Conservation (phyloP, 208 protist species). For the Wallacemonas sp. region DNA sequence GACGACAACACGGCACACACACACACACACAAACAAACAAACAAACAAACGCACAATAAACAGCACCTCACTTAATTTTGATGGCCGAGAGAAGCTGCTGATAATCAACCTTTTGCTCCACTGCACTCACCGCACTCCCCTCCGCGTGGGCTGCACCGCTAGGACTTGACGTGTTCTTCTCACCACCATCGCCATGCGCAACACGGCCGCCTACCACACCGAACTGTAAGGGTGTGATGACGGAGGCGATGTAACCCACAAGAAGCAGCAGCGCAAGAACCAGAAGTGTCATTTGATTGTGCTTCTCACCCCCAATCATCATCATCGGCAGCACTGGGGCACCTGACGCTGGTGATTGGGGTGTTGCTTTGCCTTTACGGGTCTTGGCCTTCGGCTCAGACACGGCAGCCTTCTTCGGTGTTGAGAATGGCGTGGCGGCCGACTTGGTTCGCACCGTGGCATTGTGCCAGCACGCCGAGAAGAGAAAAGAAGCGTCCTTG, state of each 20-base stretch:
- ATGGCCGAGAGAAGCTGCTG: slow-evolving; percentile 6
- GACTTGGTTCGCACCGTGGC: neutral
- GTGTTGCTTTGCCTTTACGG: too few relatives aligned
- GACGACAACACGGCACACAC: too few relatives aligned
- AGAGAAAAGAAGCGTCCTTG: neutral
- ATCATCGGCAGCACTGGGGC: neutral
- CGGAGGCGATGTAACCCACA: neutral
- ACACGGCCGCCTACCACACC: too few relatives aligned
- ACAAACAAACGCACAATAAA: neutral
- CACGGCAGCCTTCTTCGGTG: neutral
- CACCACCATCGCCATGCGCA: too few relatives aligned
- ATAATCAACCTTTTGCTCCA: neutral
- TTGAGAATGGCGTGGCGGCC: neutral
- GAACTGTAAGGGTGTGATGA: too few relatives aligned
- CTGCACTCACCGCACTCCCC: neutral
- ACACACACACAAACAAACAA: neutral
- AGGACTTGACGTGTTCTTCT: too few relatives aligned
- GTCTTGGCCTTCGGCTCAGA: too few relatives aligned
- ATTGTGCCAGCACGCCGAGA: neutral
- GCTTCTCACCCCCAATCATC: neutral
- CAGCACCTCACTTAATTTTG: slow-evolving; percentile 1
- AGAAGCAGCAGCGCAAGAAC: slow-evolving; percentile 3
- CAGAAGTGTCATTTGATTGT: neutral
- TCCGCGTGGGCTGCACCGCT: neutral
- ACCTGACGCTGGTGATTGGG: too few relatives aligned